Conservation (phyloP, 306 rosid genomes). For the Ormosia emarginata region DNA sequence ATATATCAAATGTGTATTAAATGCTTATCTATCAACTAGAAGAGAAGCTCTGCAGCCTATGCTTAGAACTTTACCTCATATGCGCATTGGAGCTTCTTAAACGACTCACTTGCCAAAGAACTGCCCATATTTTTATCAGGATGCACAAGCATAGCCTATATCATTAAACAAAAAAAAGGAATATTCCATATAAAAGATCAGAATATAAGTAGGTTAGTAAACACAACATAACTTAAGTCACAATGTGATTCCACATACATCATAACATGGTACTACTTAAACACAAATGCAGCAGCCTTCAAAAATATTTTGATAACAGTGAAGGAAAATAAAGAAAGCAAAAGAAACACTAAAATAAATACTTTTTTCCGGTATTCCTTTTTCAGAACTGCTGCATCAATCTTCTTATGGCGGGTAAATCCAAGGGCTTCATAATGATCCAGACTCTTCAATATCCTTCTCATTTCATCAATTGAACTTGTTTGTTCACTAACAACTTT, state of each 20-base stretch:
- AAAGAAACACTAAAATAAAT: not conserved
- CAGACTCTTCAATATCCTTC: conserved; percentile 60
- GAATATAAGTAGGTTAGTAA: not conserved
- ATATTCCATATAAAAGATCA: not conserved
- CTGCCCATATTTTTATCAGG: conserved; percentile 99
- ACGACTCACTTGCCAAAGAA: conserved; percentile 84
- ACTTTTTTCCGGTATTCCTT: conserved; percentile 92
- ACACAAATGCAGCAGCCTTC: not conserved
- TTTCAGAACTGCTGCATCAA: conserved; percentile 64
- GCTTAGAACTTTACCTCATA: conserved; percentile 65
- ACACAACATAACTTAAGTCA: not conserved
- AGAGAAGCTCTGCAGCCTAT: not conserved
- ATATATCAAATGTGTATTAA: not conserved
- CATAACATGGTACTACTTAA: not conserved
- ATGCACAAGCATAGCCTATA: conserved; percentile 97
- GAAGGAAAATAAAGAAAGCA: not conserved
- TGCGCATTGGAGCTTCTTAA: conserved; percentile 93
- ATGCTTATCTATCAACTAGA: conserved; percentile 9
- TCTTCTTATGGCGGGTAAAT: conserved; percentile 66
- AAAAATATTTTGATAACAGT: not conserved
- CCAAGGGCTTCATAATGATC: conserved; percentile 92
- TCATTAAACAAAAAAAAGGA: not conserved
- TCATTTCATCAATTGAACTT: conserved; percentile 79
- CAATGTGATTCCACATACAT: not conserved
- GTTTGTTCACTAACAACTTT: conserved; percentile 55